Base-by-base conservation (phyloP, 139 green algal species). In the Desmodesmus armatus region DNA sequence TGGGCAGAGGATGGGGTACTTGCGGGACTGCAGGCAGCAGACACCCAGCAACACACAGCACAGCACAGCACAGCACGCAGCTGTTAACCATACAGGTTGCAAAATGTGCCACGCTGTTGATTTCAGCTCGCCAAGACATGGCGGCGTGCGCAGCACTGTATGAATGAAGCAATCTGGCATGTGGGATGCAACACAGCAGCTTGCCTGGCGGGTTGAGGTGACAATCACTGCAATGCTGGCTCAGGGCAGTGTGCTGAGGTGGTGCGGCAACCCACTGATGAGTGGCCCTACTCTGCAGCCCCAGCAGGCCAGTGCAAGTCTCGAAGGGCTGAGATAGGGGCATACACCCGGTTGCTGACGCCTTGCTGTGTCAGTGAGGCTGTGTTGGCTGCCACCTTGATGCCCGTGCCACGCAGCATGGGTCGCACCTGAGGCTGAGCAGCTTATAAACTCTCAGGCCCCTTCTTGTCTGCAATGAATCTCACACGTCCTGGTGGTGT, bases 1-100 rank as follows among this genome's bases (percentile, higher is more conserved):
- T 55, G 87, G 85, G 82, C 89, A 91, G 19, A 15, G 5, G 0
- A 91, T 63, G 2, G 89, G 89, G 77, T 78, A 91, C 9, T 29
- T 33, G 3, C 81, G 85, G 13, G 81, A 81, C 80, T 85, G 80
- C 41, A 65, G 3, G 2, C 25, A 44, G 39, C 37, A 17, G 17
- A 33, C 25, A 33, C 60, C 23, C 25, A 37, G 60, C 11, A 37
- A 69, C 5, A 5, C 15, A 37, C 25, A 29, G 23, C n/a, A 17
- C 60, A 69, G 60, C 11, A 37, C 25, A 37, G 17, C 35, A 77
- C 35, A 77, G 53, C 2, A 13, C 53, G 11, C 0, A 2, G 4
- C 29, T 43, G 63, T 2, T 43, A 72, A 72, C 1, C 2, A 13
- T 40, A 17, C 11, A 40, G 21, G 29, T 21, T 13, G 19, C 3